Base-by-base conservation (phyloP, 2,329 filamentous ascomycete species). In the Hypoxylon sp. region DNA sequence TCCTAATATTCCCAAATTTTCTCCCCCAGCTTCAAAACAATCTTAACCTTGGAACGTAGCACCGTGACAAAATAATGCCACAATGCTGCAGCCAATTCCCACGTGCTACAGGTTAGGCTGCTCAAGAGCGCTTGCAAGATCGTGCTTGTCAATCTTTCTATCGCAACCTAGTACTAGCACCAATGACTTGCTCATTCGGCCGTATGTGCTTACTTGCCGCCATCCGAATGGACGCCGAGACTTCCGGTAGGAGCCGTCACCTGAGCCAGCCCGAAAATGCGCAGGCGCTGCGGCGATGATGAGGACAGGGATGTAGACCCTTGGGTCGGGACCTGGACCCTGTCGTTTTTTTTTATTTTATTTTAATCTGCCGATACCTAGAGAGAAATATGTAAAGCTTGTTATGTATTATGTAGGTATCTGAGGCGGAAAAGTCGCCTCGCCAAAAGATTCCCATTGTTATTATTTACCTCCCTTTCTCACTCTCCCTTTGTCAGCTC, bases 211-310 rank as follows among this genome's bases (percentile, higher is more conserved):
- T 67, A 63, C 65, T 51, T 51, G 39, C 59, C 29, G 55, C 39
- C 33, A 51, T 63, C 50, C 54, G 35, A 63, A 39, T 63, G 59
- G 65, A 64, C 44, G 54, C 66, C 66, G 66, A 65, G 51, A 42
- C 61, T 59, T 69, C 66, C 66, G 66, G 66, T 51, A 65, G 61
- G 66, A 69, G 24, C 66, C 33, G 53, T 69, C 66, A 69, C 66
- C 59, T 67, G 66, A 63, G 33, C 52, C 44, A 55, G 42, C 59
- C 33, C 44, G 39, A 62, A n/a, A 26, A 63, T 31, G 33, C 58
- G 29, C 44, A 51, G 26, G 44, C 51, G 46, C 35, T 46, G 58
- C 29, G 26, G 44, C 51, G 46, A 46, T 46, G 58, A 37, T 57
- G 44, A 19, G 14, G 19, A 39, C 33, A 53, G 48, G 46, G 31